These are phyloP conservation scores for Xylaria grammica DNA, from an alignment of 495 filamentous ascomycete species.

Conservation along the genomic window DNA sequence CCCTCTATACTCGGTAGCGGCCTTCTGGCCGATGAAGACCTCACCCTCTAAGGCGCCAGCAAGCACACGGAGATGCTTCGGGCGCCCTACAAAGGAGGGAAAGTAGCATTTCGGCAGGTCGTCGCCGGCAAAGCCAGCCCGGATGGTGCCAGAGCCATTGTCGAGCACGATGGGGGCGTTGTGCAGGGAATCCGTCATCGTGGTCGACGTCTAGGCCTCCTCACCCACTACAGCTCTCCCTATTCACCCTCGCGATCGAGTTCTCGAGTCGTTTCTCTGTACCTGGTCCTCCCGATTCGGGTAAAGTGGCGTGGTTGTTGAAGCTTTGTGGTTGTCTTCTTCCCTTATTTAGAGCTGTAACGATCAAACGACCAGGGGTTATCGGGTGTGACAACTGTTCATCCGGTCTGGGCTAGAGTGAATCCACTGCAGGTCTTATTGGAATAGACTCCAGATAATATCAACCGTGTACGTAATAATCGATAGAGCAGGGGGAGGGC, in stretches of 20 bases:
- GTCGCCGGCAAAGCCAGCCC: slow-evolving; percentile 95
- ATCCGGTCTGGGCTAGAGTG: background rate
- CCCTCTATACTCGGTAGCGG: slow-evolving; percentile 86
- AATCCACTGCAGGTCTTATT: background rate
- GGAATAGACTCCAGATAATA: background rate
- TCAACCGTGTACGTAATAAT: background rate
- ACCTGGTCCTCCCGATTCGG: background rate
- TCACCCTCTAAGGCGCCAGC: slow-evolving; percentile 96
- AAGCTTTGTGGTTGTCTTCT: background rate
- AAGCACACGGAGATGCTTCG: slow-evolving; percentile 95
- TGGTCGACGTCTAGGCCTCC: slow-evolving; percentile 35
- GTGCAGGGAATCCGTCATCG: slow-evolving; percentile 85
- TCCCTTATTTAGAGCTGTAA: background rate
- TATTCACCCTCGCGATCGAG: slow-evolving; percentile 11
- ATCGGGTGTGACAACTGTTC: background rate
- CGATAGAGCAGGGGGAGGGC: background rate
- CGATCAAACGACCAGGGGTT: background rate
- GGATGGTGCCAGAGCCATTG: slow-evolving; percentile 97
- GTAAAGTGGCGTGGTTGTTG: background rate
- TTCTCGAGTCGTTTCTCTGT: background rate
- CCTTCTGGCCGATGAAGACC: slow-evolving; percentile 93
- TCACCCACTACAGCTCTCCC: slow-evolving; percentile 23
- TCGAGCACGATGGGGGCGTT: slow-evolving; percentile 98
- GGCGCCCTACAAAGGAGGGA: slow-evolving; percentile 96
- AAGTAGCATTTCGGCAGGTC: slow-evolving; percentile 96